Evolutionary conservation across 2,329 filamentous ascomycete genomes (phyloP).

Genomic region (Magnaporthiopsis incrustans): DNA sequence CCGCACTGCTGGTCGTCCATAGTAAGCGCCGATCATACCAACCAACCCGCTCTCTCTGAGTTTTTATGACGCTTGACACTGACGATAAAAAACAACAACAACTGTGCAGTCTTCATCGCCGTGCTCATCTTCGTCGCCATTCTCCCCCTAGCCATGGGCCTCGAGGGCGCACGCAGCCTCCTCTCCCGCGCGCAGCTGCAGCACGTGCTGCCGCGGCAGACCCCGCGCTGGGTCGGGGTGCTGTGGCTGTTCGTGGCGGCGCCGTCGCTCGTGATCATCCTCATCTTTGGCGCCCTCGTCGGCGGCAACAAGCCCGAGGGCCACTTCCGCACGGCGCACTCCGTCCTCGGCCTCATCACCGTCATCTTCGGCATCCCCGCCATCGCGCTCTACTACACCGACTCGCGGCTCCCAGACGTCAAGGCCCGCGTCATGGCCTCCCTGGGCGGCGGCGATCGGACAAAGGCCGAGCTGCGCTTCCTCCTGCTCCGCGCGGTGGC

Average conservation of each 20-base stretch:
- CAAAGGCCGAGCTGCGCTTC: conserved; percentile 7
- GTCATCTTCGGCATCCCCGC: conserved; percentile 10
- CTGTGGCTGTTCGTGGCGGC: conserved; percentile 19
- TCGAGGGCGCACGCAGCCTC: conserved; percentile 20
- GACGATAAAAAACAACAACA: not conserved
- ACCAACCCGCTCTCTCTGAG: not conserved
- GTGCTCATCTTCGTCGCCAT: conserved; percentile 18
- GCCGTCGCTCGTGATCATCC: conserved; percentile 17
- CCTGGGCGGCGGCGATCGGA: conserved; percentile 1
- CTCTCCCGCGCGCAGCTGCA: conserved; percentile 14
- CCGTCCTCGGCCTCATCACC: conserved; percentile 15
- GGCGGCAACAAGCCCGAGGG: conserved; percentile 12
- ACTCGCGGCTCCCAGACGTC: conserved; percentile 12
- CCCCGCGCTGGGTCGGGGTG: conserved; percentile 17
- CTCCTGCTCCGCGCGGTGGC: conserved; percentile 12
- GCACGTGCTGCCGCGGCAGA: conserved; percentile 17
- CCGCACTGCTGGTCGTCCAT: conserved; percentile 18
- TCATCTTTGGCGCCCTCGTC: conserved; percentile 20
- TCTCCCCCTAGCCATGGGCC: conserved; percentile 20
- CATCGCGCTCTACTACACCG: conserved; percentile 17
- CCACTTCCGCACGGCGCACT: conserved; percentile 23
- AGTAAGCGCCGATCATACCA: conserved; percentile 13
- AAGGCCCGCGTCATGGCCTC: not conserved
- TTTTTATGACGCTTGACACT: not conserved
- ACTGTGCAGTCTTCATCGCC: conserved; percentile 17